Base-by-base conservation (phyloP, 257 asterid genomes). In the Fraxinus anomala region DNA sequence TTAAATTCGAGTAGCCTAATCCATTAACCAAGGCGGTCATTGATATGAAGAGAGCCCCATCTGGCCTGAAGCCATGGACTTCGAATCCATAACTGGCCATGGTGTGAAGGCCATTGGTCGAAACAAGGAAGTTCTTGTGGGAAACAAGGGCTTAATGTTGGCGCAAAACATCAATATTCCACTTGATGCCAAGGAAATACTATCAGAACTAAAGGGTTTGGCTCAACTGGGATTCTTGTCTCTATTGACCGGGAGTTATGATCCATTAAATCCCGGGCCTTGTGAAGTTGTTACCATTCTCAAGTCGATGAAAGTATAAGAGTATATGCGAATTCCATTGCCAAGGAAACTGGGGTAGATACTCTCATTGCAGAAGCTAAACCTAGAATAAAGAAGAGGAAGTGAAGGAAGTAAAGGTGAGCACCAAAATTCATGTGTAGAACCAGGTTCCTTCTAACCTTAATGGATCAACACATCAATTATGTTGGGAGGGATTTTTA, bases 191-290 rank as follows among this genome's bases (percentile, higher is more conserved):
- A 94, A 92, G 71, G 92, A 92, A 69, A 74, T 82, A 33, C 86
- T 92, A 54, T 77, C 88, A 54, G 92, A 85, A 74, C 87, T 10
- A 91, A 88, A 85, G 79, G 70, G 40, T 26, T 73, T 77, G 65
- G 97, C 97, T 82, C 97, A 76, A 92, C 96, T 0, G 96, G 96
- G 47, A 83, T 92, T 73, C 96, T 94, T 5, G 91, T 88, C 36
- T 84, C 97, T 2, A 83, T 94, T 7, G 87, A 91, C 70, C 75
- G 82, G 67, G 92, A 90, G 75, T 39, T 94, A 28, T 8, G 98
- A 94, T 79, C 96, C 96, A 3, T 70, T 94, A 66, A 94, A 92
- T 80, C 97, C 97, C 0, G 92, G 83, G 10, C 96, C 97, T 4
- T 80, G 80, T 34, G 88, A 89, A 80, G 96, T 88, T 47, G 74